phyloP scores from a whole-genome alignment of 371 early-diverging fungal species.

The Mortierella sp. region DNA sequence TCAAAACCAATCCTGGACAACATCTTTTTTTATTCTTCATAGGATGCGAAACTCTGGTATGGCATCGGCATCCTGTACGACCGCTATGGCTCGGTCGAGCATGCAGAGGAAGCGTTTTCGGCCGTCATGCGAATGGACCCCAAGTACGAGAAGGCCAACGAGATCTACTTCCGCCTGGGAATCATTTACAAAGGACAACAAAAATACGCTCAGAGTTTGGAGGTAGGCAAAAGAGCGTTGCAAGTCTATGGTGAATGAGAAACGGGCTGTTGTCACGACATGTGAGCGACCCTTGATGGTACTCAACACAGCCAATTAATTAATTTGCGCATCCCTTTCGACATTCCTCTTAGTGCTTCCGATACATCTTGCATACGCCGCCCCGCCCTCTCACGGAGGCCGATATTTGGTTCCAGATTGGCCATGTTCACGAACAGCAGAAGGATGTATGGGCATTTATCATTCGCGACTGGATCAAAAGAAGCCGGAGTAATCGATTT shows the following conservation, averaged over 20 bases:
- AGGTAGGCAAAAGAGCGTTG: constrained; percentile 62
- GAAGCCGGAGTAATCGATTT: too few species aligned
- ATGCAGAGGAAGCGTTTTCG: constrained; percentile 97
- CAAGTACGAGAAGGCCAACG: constrained; percentile 95
- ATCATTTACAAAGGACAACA: constrained; percentile 97
- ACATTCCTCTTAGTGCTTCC: constrained; percentile 79
- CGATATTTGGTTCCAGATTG: constrained; percentile 99
- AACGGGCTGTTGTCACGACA: too few species aligned
- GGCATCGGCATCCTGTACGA: constrained; percentile 98
- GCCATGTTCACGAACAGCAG: constrained; percentile 96
- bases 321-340: neutral
- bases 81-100: constrained; percentile 94
- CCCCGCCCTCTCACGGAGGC: constrained; percentile 95
- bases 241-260: too few species aligned
- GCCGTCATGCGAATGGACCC: constrained; percentile 92
- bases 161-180: constrained; percentile 97
- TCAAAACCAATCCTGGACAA: neutral
- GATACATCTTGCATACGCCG: constrained; percentile 90
- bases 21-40: neutral
- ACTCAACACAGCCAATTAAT: neutral
- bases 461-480: neutral
- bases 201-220: constrained; percentile 88
- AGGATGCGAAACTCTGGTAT: constrained; percentile 99
- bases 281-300: neutral
- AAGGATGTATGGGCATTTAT: constrained; percentile 76